Base-by-base conservation (phyloP, 2,329 filamentous ascomycete genomes). In the Fusarium sp. region DNA sequence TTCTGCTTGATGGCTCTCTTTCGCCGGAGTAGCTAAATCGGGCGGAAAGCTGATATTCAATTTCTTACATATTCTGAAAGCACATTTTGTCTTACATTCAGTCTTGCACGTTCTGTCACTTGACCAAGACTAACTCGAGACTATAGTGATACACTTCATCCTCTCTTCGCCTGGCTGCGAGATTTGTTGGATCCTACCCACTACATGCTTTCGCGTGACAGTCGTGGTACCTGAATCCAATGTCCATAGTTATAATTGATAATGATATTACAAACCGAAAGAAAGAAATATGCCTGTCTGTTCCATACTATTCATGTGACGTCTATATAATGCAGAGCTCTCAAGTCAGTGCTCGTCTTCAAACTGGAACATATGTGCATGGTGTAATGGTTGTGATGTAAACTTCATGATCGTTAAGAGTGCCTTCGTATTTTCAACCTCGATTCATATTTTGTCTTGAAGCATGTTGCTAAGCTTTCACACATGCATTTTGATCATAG, bases 1-100 rank as follows among this genome's bases (percentile, higher is more conserved):
- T 92, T 88, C 87, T 85, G 82, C 83, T 83, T 85, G 90, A 90
- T 95, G 94, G 93, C 87, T 85, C 92, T 90, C 94, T 92, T 81
- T 84, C 92, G 94, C 95, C 94, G 89, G 94, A 90, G 93, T 88
- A 86, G 92, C 91, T 88, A 91, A 91, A 94, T 91, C 91, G 87
- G 84, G 80, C 84, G 85, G 88, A 85, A 81, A 89, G 82, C 86
- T 97, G 94, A 97, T 92, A 97, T 93, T 94, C 84, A 91, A 80
- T 90, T 90, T 95, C 94, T 97, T 97, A 97, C 94, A 97, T 97
- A 97, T 97, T 93, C 94, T 97, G 94, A 97, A 67, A 63, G 71
- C 65, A 67, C 50, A 53, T 42, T 60, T 46, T 44, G 38, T 66
- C 60, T 45, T 49, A 45, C n/a, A 46, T 46, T 63, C 27, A 52